phyloP scores from a whole-genome alignment of 2,329 filamentous ascomycete genomes.

The Pseudocercospora cruenta region DNA sequence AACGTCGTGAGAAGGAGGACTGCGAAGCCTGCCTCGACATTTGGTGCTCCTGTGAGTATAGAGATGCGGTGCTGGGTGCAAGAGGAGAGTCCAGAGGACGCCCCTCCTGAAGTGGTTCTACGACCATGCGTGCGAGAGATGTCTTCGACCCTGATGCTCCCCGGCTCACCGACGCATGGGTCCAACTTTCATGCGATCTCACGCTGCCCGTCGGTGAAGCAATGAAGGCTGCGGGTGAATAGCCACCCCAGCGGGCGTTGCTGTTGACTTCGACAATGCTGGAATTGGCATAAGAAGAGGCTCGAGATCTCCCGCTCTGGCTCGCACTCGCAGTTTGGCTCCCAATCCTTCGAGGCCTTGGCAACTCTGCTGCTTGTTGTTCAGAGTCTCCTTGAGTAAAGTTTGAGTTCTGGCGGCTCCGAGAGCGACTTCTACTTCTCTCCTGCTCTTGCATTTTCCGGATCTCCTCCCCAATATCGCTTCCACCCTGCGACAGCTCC shows the following conservation, averaged over 20 bases:
- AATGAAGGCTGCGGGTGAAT: slow-evolving; percentile 69
- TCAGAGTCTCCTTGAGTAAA: slow-evolving; percentile 17
- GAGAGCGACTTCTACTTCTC: slow-evolving; percentile 27
- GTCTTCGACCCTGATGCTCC: slow-evolving; percentile 46
- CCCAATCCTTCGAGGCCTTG: slow-evolving; percentile 11
- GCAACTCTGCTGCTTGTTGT: slow-evolving; percentile 12
- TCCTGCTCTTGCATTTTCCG: slow-evolving; percentile 66
- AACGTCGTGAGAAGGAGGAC: slow-evolving; percentile 34
- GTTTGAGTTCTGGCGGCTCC: slow-evolving; percentile 30
- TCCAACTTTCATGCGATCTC: slow-evolving; percentile 51
- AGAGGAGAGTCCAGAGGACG: slow-evolving; percentile 41
- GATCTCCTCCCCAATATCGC: slow-evolving; percentile 78
- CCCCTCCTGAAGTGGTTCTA: slow-evolving; percentile 44
- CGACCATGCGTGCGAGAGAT: slow-evolving; percentile 44
- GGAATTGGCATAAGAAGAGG: slow-evolving; percentile 48
- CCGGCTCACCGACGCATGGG: slow-evolving; percentile 39
- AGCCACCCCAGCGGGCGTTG: slow-evolving; percentile 68
- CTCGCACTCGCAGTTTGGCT: slow-evolving; percentile 17
- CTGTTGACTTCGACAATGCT: slow-evolving; percentile 72
- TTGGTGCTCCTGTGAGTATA: slow-evolving; percentile 27
- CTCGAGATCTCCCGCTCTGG: slow-evolving; percentile 57
- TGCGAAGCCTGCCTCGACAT: slow-evolving; percentile 31
- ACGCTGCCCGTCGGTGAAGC: slow-evolving; percentile 69
- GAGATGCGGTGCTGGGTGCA: slow-evolving; percentile 31
- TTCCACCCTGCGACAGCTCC: slow-evolving; percentile 67